Percentiles rank a stretch among this genome's conserved stretches.
These are phyloP conservation scores for Anthracocystis setariae DNA, from an alignment of 1,284 basidiomycete genomes.

Conservation along the genomic window DNA sequence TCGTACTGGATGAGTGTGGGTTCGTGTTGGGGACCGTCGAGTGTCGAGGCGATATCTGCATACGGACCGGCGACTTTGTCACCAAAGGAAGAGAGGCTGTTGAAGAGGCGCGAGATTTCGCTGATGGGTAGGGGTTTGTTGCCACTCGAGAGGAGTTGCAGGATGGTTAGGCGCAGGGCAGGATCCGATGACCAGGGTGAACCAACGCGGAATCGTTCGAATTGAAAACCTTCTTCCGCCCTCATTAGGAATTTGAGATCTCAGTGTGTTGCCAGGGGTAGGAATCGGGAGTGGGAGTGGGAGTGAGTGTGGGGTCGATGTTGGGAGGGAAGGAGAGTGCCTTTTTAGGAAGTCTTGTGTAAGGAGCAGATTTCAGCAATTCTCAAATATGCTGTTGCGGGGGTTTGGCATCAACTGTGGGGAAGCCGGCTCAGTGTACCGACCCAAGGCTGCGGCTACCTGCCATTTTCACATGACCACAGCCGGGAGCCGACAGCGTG, in stretches of 20 bases:
- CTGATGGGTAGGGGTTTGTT: slow-evolving; percentile 6
- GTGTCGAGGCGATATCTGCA: slow-evolving; percentile 27
- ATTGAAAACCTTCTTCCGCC: slow-evolving; percentile 50
- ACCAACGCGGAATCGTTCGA: slow-evolving; percentile 40
- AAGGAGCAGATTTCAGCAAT: too few species aligned
- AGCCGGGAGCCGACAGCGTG: too few species aligned
- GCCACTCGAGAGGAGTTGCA: slow-evolving; percentile 31
- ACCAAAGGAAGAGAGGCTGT: slow-evolving; percentile 19
- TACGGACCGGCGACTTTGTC: slow-evolving; percentile 22
- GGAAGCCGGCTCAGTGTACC: too few species aligned
- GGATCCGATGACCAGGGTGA: slow-evolving; percentile 45
- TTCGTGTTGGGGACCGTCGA: slow-evolving; percentile 44
- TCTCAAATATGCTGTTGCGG: too few species aligned
- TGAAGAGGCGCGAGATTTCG: slow-evolving; percentile 25
- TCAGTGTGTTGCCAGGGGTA: too few species aligned
- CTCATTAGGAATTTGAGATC: slow-evolving; percentile 8
- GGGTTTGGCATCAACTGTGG: too few species aligned
- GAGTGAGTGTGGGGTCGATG: too few species aligned
- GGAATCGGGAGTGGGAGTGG: too few species aligned
- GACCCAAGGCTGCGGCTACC: too few species aligned
- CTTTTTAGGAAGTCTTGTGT: too few species aligned
- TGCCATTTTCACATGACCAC: too few species aligned
- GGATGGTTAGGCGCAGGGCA: slow-evolving; percentile 38
- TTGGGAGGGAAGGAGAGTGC: too few species aligned
- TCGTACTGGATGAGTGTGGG: slow-evolving; percentile 55